Base-by-base conservation (phyloP, 2,329 filamentous ascomycete genomes). In the Curvularia lunata region DNA sequence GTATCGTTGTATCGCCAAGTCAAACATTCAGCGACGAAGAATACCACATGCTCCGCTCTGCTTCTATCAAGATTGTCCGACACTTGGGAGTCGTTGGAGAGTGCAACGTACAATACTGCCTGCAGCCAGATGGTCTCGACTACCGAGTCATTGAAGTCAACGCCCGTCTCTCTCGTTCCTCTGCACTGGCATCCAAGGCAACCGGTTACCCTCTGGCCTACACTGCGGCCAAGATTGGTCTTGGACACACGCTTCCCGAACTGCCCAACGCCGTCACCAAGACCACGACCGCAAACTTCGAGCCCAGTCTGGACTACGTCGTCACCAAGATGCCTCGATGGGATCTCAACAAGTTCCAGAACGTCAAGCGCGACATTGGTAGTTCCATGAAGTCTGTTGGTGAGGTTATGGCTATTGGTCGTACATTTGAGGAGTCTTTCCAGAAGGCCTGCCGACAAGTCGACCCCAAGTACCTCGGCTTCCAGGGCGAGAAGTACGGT, bases 101-200 rank as follows among this genome's bases (percentile, higher is more conserved):
- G 82, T 99, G 95, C 81, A 99, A 99, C 78, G 93, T 97, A 32
- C 94, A 98, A 80, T 99, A 99, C 78, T 93, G 93, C 64, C 86
- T 99, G 62, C 92, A 97, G 79, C 95, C 95, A 16, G 93, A 97
- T 80, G 94, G 94, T 56, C 88, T 97, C 60, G 95, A 99, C 82
- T 99, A 98, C 84, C 88, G 95, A 77, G 94, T 99, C 63, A 99
- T 99, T 71, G 95, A 99, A 80, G 94, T 99, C 80, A 99, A 99
- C 77, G 95, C 95, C 68, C 94, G 95, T 88, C 88, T 99, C 50
- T 98, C 95, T 73, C 91, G 95, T 72, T 99, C 95, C 45, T 99
- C 95, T 56, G 95, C 95, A 64, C 85, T 99, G 66, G 95, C 95
- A 62, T 98, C 95, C 62, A 99, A 99, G 83, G 95, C 95, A 63